Base-by-base conservation (phyloP, 2,329 filamentous ascomycete species). In the Colletotrichum gloeosporioides region DNA sequence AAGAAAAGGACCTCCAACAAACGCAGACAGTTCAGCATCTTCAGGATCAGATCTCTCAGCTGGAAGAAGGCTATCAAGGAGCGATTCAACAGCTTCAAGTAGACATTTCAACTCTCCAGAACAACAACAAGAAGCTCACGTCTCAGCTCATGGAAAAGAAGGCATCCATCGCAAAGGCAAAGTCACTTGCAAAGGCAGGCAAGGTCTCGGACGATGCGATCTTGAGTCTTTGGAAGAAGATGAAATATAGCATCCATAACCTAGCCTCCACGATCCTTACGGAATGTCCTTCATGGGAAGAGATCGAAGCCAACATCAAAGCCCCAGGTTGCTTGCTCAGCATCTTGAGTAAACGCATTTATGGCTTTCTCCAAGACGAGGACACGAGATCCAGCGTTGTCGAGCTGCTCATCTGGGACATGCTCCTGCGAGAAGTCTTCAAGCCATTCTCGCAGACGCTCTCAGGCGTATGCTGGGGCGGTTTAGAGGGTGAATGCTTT, bases 201-300 rank as follows among this genome's bases (percentile, higher is more conserved):
- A 81, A 81, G 39, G 2, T 31, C 16, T 73, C 75, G 0, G 81
- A 82, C 4, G 67, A 77, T 16, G 22, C 16, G 0, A 66, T 82
- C 2, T 4, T 7, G 2, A 44, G 32, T 9, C 67, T 77, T 6
- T 82, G 79, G 81, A 76, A 39, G 4, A 44, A 64, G 6, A 64
- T 82, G 7, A 1, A 10, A 4, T 82, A 79, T 32, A 79, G 76
- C 16, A 78, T 81, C 1, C 67, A 66, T 4, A 59, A 16, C 0
- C 10, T 82, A 2, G 78, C 76, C 4, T 22, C 12, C 2, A 4
- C 6, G 1, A 10, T 82, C 3, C 34, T 71, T 4, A 63, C 68
- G 3, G 16, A 8, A 4, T 32, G 27, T 27, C 68, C 67, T 10
- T 22, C 57, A 4, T 3, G 13, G 27, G 55, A 71, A 32, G 16